Conservation (phyloP, 2,329 filamentous ascomycete genomes). For the Capronia americana region DNA sequence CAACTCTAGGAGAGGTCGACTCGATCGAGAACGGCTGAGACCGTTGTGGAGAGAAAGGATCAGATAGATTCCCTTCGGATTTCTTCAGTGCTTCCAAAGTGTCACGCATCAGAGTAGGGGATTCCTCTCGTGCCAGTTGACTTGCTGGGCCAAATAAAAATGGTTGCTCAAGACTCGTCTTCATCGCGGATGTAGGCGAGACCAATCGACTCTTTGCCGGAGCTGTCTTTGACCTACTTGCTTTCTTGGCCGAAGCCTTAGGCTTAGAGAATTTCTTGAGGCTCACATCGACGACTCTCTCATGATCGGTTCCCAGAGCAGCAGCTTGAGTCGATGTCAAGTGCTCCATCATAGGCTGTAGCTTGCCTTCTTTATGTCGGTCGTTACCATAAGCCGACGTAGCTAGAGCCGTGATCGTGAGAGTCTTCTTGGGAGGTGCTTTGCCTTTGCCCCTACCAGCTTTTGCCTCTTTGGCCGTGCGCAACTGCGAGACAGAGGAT, state of each 20-base stretch:
- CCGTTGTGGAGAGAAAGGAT: constrained; percentile 31
- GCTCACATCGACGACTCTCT: not conserved
- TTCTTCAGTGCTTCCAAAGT: constrained; percentile 66
- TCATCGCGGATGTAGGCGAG: constrained; percentile 72
- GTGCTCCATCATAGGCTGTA: constrained; percentile 54
- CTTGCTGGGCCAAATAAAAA: constrained; percentile 88
- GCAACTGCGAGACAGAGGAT: constrained; percentile 7
- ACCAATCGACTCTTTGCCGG: constrained; percentile 60
- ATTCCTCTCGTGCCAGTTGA: constrained; percentile 76
- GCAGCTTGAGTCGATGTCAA: constrained; percentile 47
- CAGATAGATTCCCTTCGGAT: constrained; percentile 55
- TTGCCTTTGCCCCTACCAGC: constrained; percentile 51
- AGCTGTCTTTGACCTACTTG: constrained; percentile 39
- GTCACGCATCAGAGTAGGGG: constrained; percentile 68
- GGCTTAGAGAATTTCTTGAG: constrained; percentile 34
- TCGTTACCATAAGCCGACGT: constrained; percentile 69
- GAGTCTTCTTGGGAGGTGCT: constrained; percentile 70
- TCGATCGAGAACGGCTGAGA: constrained; percentile 34
- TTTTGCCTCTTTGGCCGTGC: constrained; percentile 12
- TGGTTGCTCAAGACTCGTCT: constrained; percentile 71
- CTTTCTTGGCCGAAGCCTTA: constrained; percentile 24
- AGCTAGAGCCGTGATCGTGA: constrained; percentile 78
- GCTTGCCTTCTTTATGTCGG: constrained; percentile 41
- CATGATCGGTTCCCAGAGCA: constrained; percentile 9
- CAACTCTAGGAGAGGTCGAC: constrained; percentile 40